phyloP scores from a whole-genome alignment of 495 filamentous ascomycete species.

The Xanthoparmelia taractica region DNA sequence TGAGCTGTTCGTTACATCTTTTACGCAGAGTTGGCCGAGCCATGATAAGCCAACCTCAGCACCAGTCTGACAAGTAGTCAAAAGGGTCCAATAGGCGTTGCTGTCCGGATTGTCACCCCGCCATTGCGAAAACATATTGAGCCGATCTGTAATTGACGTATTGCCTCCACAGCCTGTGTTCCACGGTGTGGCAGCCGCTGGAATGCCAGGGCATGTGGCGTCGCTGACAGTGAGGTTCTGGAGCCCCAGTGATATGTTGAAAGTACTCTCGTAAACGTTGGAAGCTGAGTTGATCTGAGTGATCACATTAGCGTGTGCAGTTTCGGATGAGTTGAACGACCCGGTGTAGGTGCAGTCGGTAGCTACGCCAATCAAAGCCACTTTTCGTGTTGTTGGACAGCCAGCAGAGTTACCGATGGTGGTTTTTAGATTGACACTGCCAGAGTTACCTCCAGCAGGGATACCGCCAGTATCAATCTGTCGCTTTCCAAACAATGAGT shows the following conservation, averaged over 20 bases:
- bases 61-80: constrained; percentile 78
- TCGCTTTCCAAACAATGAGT: constrained; percentile 49
- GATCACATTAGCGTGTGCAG: constrained; percentile 65
- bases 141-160: constrained; percentile 64
- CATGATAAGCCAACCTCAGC: constrained; percentile 89
- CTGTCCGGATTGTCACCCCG: constrained; percentile 61
- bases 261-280: constrained; percentile 74
- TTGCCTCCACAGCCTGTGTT: constrained; percentile 64
- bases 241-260: constrained; percentile 89
- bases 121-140: constrained; percentile 87
- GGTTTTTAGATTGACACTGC: constrained; percentile 68
- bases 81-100: constrained; percentile 89
- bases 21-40: constrained; percentile 79
- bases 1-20: constrained; percentile 44
- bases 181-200: constrained; percentile 63
- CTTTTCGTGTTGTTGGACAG: constrained; percentile 79
- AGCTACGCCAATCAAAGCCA: constrained; percentile 85
- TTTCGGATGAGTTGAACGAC: constrained; percentile 54
- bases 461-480: constrained; percentile 48
- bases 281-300: constrained; percentile 80
- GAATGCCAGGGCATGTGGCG: constrained; percentile 55
- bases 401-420: constrained; percentile 77
- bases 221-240: constrained; percentile 73
- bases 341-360: constrained; percentile 84
- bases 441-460: constrained; percentile 63